phyloP scores from a whole-genome alignment of 495 filamentous ascomycete genomes.

The Penicillium dipodomyicola region DNA sequence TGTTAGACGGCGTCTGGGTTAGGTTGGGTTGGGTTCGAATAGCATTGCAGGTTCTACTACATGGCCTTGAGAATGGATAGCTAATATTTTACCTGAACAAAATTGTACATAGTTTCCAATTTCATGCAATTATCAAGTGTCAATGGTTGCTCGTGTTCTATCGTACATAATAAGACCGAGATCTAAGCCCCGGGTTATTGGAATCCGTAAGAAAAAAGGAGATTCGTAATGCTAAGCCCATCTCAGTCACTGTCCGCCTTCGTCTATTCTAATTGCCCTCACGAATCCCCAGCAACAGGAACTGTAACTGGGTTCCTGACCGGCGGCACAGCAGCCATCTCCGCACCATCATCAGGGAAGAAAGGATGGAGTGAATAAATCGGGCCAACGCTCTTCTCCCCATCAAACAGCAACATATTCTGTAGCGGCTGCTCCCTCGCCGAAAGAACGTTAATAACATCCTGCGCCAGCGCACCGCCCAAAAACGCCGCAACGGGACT shows the following conservation, averaged over 20 bases:
- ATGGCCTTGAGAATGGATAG: neutral
- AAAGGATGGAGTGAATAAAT: conserved; percentile 81
- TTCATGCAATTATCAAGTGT: neutral
- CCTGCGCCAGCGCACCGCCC: conserved; percentile 87
- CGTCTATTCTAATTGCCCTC: neutral
- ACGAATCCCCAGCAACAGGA: neutral
- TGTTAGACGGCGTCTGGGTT: conserved; percentile 10
- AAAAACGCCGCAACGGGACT: conserved; percentile 86
- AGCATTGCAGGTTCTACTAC: neutral
- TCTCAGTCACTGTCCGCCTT: neutral
- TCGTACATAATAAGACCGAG: conserved; percentile 2
- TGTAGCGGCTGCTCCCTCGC: conserved; percentile 89
- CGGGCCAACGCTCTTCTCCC: conserved; percentile 69
- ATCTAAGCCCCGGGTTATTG: neutral
- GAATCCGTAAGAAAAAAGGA: neutral
- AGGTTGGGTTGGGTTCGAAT: neutral
- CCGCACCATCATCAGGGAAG: conserved; percentile 43
- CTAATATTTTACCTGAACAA: conserved; percentile 1
- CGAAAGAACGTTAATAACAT: conserved; percentile 94
- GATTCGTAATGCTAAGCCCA: conserved; percentile 6
- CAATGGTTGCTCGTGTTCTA: neutral
- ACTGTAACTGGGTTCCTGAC: conserved; percentile 25
- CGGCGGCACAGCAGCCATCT: conserved; percentile 32
- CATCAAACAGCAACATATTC: conserved; percentile 91
- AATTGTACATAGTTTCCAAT: neutral